Conservation (phyloP, 495 filamentous ascomycete genomes). For the Lophiostoma macrostomum region DNA sequence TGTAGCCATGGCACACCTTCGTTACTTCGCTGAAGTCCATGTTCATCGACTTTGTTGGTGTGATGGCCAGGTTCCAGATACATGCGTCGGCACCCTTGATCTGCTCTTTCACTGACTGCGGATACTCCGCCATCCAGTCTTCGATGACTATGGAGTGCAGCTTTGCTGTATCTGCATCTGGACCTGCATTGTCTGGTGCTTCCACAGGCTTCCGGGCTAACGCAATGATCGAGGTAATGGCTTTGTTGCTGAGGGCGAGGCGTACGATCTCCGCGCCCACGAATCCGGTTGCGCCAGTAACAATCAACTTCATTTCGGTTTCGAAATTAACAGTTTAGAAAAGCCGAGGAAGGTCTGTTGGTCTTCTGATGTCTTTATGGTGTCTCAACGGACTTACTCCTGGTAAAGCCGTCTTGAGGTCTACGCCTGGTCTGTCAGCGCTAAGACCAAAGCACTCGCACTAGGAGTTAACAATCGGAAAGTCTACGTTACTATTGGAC, state of each 20-base stretch:
- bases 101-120: constrained; percentile 43
- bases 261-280: constrained; percentile 48
- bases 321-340: too few relatives aligned
- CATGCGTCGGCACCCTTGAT: constrained; percentile 50
- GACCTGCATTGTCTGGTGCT: constrained; percentile 25
- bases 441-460: too few relatives aligned
- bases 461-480: too few relatives aligned
- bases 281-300: constrained; percentile 51
- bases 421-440: too few relatives aligned
- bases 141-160: constrained; percentile 42
- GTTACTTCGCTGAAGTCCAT: constrained; percentile 45
- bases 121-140: constrained; percentile 45
- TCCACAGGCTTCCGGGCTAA: constrained; percentile 26
- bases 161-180: constrained; percentile 38
- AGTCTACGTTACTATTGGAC: too few relatives aligned
- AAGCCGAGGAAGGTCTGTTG: too few relatives aligned
- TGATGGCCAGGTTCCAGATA: constrained; percentile 53
- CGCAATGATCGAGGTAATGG: constrained; percentile 42
- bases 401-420: too few relatives aligned
- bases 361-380: too few relatives aligned
- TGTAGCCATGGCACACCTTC: constrained; percentile 47
- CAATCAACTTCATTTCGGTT: constrained; percentile 59
- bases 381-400: too few relatives aligned
- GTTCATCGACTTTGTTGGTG: constrained; percentile 38
- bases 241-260: constrained; percentile 28